Conservation (phyloP, 805 yeast genomes). For the Saturnispora diversa region DNA sequence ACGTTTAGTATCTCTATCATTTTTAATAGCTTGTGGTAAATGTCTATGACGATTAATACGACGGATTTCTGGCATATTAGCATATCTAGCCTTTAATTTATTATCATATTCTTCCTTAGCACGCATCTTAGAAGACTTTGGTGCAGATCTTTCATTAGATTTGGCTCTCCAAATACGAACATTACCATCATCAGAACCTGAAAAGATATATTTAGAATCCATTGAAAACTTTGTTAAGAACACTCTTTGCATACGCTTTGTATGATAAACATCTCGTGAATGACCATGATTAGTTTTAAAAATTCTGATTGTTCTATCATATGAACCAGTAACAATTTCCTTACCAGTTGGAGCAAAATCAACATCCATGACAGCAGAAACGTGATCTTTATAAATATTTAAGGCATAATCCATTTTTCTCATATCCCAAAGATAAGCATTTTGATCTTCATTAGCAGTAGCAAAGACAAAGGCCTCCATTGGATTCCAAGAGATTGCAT, state of each 20-base stretch:
- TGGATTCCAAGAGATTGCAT: constrained; percentile 92
- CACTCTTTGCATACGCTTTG: constrained; percentile 95
- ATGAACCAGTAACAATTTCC: constrained; percentile 90
- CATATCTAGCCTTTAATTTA: constrained; percentile 84
- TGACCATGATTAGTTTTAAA: constrained; percentile 70
- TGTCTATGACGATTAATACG: constrained; percentile 90
- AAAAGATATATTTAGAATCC: constrained; percentile 79
- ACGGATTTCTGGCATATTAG: constrained; percentile 92
- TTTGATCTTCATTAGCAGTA: constrained; percentile 89
- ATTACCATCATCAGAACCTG: constrained; percentile 96
- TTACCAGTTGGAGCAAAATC: constrained; percentile 97
- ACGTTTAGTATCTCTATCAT: constrained; percentile 79
- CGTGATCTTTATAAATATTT: constrained; percentile 90
- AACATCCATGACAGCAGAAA: constrained; percentile 87
- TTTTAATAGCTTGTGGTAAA: constrained; percentile 78
- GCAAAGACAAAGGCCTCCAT: constrained; percentile 95
- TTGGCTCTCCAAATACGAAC: constrained; percentile 86
- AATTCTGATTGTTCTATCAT: constrained; percentile 86
- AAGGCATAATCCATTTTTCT: constrained; percentile 74
- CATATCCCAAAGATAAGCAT: constrained; percentile 93
- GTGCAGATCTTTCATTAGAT: constrained; percentile 76
- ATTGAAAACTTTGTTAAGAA: constrained; percentile 77
- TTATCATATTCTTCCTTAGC: constrained; percentile 82
- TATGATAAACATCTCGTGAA: constrained; percentile 90
- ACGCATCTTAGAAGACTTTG: constrained; percentile 73